Base-by-base conservation (phyloP, 2,329 filamentous ascomycete species). In the Penicillium sp. region DNA sequence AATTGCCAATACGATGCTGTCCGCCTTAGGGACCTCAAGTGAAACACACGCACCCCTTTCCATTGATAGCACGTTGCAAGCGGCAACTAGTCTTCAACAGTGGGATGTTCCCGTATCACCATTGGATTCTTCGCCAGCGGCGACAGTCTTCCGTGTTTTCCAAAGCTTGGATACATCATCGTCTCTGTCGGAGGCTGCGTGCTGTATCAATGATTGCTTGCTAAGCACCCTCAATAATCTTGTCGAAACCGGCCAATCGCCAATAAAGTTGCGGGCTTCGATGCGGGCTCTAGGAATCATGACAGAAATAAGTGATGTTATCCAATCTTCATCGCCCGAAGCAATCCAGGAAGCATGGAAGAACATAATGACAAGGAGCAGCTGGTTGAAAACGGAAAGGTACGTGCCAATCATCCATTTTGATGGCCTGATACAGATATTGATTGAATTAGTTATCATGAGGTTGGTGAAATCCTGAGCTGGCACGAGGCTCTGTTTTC, bases 41-140 rank as follows among this genome's bases (percentile, higher is more conserved):
- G 64, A 67, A 27, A 55, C 55, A 7, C 57, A 67, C 25, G 55
- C 55, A 7, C 57, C 65, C 2, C 73, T 79, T 7, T 83, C 83
- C 0, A 76, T 88, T 7, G 86, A 90, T 42, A 87, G 81, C 55
- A 90, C 90, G 47, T 87, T 95, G 57, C 82, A 84, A 47, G 90
- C 89, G 5, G 91, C 92, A 18, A 83, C 89, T 53, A 88, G 87
- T 58, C 77, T 97, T 14, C 91, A 94, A 60, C 87, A 92, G 63
- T 99, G 94, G 94, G 92, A 96, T 66, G 79, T 97, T 18, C 88
- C 89, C 13, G 85, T 86, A 0, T 89, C 91, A 0, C 76, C 79
- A 7, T 74, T 79, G 2, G 82, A 80, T 44, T 76, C 80, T 11
- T 86, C 83, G 27, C 83, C 87, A 49, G 79, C 86, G 1, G 85